These are phyloP conservation scores for Pestalotiopsis fici DNA, from an alignment of 2,329 filamentous ascomycete species.

Conservation along the genomic window DNA sequence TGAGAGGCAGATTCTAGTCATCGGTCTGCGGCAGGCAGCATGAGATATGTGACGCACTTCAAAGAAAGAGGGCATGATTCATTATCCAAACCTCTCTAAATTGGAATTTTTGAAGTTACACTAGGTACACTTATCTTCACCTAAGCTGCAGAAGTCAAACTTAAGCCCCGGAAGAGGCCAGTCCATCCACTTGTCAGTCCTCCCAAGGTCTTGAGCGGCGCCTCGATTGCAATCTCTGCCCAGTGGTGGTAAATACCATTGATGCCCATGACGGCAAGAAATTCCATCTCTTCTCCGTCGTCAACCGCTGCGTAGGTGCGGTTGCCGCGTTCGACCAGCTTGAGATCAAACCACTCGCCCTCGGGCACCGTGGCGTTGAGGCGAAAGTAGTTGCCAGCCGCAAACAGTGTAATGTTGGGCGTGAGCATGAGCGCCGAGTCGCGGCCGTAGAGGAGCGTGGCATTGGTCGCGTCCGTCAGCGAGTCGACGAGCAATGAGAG, in stretches of 20 bases:
- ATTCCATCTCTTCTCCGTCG: slow-evolving; percentile 34
- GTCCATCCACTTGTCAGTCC: slow-evolving; percentile 31
- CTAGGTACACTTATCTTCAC: not conserved
- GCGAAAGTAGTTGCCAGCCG: slow-evolving; percentile 35
- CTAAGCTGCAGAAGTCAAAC: not conserved
- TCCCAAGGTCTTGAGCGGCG: slow-evolving; percentile 39
- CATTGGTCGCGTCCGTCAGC: slow-evolving; percentile 31
- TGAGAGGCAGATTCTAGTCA: too few relatives aligned
- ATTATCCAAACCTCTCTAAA: too few relatives aligned
- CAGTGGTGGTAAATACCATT: slow-evolving; percentile 41
- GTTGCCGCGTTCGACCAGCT: slow-evolving; percentile 29
- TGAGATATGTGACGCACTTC: too few relatives aligned
- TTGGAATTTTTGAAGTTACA: too few relatives aligned
- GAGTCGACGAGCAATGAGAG: slow-evolving; percentile 38
- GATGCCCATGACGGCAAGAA: slow-evolving; percentile 41
- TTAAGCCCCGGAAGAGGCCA: slow-evolving; percentile 1
- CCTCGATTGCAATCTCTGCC: slow-evolving; percentile 45
- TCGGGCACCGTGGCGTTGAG: slow-evolving; percentile 33
- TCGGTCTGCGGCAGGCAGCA: too few relatives aligned
- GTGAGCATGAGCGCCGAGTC: slow-evolving; percentile 46
- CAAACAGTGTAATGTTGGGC: slow-evolving; percentile 35
- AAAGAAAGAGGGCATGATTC: too few relatives aligned
- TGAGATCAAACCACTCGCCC: slow-evolving; percentile 28
- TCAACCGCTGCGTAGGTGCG: slow-evolving; percentile 28
- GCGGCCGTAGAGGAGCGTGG: slow-evolving; percentile 39